Base-by-base conservation (phyloP, 371 early-diverging fungal species). In the Coemansia sp. region DNA sequence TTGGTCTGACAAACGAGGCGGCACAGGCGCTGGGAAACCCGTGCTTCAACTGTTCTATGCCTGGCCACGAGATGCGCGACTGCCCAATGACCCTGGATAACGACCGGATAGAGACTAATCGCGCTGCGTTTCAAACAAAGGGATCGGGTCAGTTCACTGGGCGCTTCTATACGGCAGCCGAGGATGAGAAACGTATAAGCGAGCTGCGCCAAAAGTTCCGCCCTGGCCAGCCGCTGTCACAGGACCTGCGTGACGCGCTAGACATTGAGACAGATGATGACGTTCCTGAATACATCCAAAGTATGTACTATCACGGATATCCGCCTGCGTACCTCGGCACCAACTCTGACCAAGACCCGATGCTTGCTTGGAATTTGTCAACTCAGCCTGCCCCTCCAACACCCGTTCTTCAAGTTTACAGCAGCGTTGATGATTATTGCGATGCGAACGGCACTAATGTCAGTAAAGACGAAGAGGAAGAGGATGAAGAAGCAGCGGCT, bases 31-130 rank as follows among this genome's bases (percentile, higher is more conserved):
- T 67, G 61, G 76, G 71, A 21, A 76, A 76, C 56, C 54, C 59
- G 23, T 76, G 77, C 57, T 76, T 76, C 53, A 76, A 76, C 49
- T 76, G 77, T 58, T 65, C 73, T 11, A 65, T 71, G 52, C 69
- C 62, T 5, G 73, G 69, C 26, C 77, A 76, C 19, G 73, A 71
- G 28, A 40, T 76, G n/a, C 68, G 73, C 19, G 51, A 65, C 58
- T 77, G 77, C 19, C 73, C 77, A 1, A 60, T 62, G 66, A 61
- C 73, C 2, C 28, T 55, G 12, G 77, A 77, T 36, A 48, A 55
- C 11, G 59, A 51, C 4, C 15, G 49, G 39, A 63, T 77, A 2
- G 66, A 69, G 19, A 69, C 73, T 46, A 77, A 66, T 49, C 61
- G 69, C 4, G 36, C 19, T 2, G 66, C 56, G 52, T 77, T 77